These are phyloP conservation scores for Backusella mclennaniae DNA, from an alignment of 192 early-diverging fungal genomes.

Conservation along the genomic window DNA sequence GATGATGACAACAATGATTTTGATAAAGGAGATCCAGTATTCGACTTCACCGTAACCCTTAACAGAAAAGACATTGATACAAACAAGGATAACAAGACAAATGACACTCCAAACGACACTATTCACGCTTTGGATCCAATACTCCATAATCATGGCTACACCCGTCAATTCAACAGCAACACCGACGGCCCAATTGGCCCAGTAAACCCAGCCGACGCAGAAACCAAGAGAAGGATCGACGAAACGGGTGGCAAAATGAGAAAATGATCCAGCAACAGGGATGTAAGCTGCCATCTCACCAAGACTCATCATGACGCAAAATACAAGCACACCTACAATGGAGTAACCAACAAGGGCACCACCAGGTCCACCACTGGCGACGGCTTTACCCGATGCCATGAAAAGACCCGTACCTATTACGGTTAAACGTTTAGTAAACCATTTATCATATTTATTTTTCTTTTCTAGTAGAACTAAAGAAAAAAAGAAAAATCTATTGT, in stretches of 20 bases:
- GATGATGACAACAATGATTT: conserved; percentile 77
- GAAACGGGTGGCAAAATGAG: conserved; percentile 78
- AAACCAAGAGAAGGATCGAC: conserved; percentile 69
- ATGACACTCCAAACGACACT: conserved; percentile 41
- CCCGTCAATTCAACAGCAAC: conserved; percentile 76
- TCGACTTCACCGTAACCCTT: conserved; percentile 82
- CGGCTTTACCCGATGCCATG: conserved; percentile 66
- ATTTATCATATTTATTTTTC: background rate
- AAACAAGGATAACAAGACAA: conserved; percentile 56
- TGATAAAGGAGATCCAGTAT: conserved; percentile 85
- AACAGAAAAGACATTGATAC: conserved; percentile 65
- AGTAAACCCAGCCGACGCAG: conserved; percentile 46
- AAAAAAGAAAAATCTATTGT: background rate
- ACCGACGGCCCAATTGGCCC: conserved; percentile 69
- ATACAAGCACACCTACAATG: conserved; percentile 60
- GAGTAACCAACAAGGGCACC: conserved; percentile 69
- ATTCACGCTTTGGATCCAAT: conserved; percentile 34
- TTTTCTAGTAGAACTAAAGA: background rate
- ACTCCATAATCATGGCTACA: conserved; percentile 71
- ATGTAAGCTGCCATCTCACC: conserved; percentile 82
- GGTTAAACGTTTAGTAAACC: background rate
- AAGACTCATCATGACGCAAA: conserved; percentile 66
- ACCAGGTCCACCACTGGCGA: conserved; percentile 68
- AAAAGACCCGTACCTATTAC: conserved; percentile 67
- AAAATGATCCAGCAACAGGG: conserved; percentile 78